Conservation (phyloP, 2,329 filamentous ascomycete genomes). For the Fusarium sp. region DNA sequence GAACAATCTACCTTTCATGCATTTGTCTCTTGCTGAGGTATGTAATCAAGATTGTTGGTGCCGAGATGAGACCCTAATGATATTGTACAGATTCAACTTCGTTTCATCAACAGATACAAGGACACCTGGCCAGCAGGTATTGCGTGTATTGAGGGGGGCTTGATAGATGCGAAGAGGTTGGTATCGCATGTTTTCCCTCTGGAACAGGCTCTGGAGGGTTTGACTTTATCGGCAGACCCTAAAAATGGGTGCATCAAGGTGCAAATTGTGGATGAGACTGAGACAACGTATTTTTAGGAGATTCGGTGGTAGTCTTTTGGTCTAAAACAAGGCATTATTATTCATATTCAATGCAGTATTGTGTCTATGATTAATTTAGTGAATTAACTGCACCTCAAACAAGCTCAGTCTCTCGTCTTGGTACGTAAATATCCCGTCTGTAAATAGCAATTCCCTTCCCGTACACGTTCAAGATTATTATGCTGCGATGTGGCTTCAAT, state of each 20-base stretch:
- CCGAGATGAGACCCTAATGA: neutral
- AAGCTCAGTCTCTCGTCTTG: neutral
- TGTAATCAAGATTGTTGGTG: neutral
- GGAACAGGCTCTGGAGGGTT: conserved; percentile 66
- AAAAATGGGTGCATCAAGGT: conserved; percentile 49
- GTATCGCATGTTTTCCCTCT: conserved; percentile 71
- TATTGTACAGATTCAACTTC: conserved; percentile 62
- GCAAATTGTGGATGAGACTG: conserved; percentile 47
- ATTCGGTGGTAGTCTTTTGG: neutral
- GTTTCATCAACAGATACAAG: conserved; percentile 76
- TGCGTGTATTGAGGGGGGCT: conserved; percentile 64
- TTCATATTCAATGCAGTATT: neutral
- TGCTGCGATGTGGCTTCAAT: neutral
- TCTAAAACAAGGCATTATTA: neutral
- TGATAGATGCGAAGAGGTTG: conserved; percentile 67
- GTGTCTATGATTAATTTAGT: neutral
- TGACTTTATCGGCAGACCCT: conserved; percentile 47
- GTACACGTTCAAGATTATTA: neutral
- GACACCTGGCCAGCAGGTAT: conserved; percentile 77
- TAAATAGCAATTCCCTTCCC: neutral
- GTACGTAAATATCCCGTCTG: neutral
- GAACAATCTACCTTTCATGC: conserved; percentile 75
- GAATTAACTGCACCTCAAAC: neutral
- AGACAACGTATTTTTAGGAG: conserved; percentile 38
- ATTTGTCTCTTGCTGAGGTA: conserved; percentile 68